Percentiles rank a stretch among this genome's conserved stretches.
Evolutionary conservation across 2,329 filamentous ascomycete species (phyloP).

Genomic region (Neurospora crassa): DNA sequence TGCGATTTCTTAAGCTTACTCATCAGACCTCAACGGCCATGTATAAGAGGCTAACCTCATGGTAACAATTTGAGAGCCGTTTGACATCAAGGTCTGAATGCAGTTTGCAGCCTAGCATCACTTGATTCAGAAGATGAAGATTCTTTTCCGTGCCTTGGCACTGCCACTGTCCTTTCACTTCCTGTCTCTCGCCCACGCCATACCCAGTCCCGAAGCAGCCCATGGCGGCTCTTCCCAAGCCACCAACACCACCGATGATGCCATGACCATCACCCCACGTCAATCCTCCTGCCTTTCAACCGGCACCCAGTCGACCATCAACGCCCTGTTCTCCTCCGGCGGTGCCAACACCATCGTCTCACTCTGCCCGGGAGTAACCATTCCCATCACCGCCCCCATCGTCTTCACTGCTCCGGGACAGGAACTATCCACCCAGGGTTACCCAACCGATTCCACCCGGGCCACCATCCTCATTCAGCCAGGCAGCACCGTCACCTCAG

Average conservation of each 20-base stretch:
- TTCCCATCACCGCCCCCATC: neutral
- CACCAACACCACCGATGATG: neutral
- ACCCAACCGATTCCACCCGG: conserved; percentile 16
- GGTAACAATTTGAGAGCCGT: neutral
- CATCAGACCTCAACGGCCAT: neutral
- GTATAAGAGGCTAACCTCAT: neutral
- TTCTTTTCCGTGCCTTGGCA: neutral
- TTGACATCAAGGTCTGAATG: neutral
- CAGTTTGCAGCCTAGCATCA: neutral
- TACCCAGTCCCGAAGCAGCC: neutral
- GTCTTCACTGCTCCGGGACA: conserved; percentile 7
- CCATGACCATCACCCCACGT: conserved; percentile 27
- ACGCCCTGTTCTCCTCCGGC: neutral
- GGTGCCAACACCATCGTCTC: conserved; percentile 1
- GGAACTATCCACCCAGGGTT: conserved; percentile 20
- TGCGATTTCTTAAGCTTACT: neutral
- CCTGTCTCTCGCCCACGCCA: neutral
- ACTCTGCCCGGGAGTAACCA: neutral
- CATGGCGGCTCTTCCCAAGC: neutral
- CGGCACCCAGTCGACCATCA: conserved; percentile 10
- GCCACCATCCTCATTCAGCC: conserved; percentile 17
- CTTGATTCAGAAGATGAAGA: neutral
- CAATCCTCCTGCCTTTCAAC: conserved; percentile 36
- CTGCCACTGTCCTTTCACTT: neutral
- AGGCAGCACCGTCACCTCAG: conserved; percentile 14